Evolutionary conservation across 148 eudicot species (phyloP).

Genomic region (Rhododendron griersonianum): DNA sequence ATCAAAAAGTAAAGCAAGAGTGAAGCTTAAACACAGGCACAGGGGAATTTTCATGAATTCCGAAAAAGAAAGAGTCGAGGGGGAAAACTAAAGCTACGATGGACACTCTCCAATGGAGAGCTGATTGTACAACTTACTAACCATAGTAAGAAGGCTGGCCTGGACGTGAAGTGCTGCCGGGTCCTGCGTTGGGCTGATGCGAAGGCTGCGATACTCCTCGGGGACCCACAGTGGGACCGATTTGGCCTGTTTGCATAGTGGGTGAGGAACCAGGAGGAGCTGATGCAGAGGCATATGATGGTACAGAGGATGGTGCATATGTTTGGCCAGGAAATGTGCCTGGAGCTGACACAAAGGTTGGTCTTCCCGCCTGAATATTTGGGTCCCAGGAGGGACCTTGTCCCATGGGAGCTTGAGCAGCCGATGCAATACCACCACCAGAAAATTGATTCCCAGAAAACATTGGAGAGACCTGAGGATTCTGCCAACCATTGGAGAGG

Average conservation of each 20-base stretch:
- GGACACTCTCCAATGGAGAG: neutral
- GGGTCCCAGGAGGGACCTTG: slow-evolving; percentile 41
- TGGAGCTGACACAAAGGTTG: slow-evolving; percentile 34
- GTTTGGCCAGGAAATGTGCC: slow-evolving; percentile 45
- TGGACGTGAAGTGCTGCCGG: slow-evolving; percentile 28
- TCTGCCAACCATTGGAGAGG: slow-evolving; percentile 37
- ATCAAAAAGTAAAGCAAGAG: neutral
- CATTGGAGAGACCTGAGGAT: slow-evolving; percentile 31
- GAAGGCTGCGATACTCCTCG: slow-evolving; percentile 16
- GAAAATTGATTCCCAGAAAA: slow-evolving; percentile 29
- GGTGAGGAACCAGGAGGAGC: slow-evolving; percentile 19
- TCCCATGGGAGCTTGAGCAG: slow-evolving; percentile 18
- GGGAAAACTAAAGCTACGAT: neutral
- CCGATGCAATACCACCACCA: slow-evolving; percentile 8
- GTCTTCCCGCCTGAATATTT: slow-evolving; percentile 26
- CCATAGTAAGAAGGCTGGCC: slow-evolving; percentile 40
- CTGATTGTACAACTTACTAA: slow-evolving; percentile 3
- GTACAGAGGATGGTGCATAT: slow-evolving; percentile 23
- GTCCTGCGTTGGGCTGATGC: slow-evolving; percentile 19
- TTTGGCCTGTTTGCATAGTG: slow-evolving; percentile 19
- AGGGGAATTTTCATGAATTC: neutral
- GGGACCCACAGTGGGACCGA: slow-evolving; percentile 11
- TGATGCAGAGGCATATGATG: slow-evolving; percentile 28
- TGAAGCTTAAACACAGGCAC: neutral
- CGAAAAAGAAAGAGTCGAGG: neutral